A percentile compares a stretch with the other conserved stretches of the same genome.
These are phyloP conservation scores for Hypholoma sublateritium DNA, from an alignment of 768 basidiomycete genomes.

Conservation along the genomic window DNA sequence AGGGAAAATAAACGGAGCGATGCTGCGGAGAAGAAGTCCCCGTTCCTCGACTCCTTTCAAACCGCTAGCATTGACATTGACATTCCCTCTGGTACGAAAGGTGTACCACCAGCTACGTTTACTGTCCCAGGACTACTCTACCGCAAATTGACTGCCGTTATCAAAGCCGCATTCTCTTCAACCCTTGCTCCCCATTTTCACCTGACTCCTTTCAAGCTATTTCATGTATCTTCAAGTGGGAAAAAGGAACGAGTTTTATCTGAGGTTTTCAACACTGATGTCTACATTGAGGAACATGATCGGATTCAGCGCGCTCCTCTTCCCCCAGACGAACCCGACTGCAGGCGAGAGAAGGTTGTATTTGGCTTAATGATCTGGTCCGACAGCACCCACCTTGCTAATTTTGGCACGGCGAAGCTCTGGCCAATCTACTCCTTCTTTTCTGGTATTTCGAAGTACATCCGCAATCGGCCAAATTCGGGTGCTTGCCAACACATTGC, in stretches of 20 bases:
- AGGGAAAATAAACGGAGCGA: conserved; percentile 17
- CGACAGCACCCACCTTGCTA: conserved; percentile 23
- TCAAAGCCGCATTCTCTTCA: conserved; percentile 19
- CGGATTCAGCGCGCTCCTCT: conserved; percentile 9
- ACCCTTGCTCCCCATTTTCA: conserved; percentile 18
- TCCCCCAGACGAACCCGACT: conserved; percentile 3
- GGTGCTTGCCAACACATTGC: conserved; percentile 38
- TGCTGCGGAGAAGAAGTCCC: conserved; percentile 11
- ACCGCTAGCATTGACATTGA: conserved; percentile 15
- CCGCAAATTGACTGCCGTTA: conserved; percentile 18
- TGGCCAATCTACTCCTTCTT: conserved; percentile 43
- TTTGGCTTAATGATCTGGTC: conserved; percentile 27
- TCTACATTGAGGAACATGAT: conserved; percentile 25
- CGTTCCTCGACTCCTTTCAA: conserved; percentile 13
- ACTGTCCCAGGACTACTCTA: conserved; percentile 26
- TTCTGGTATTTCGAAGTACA: conserved; percentile 42
- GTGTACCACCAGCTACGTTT: conserved; percentile 17
- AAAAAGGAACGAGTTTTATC: conserved; percentile 15
- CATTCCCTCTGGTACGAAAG: conserved; percentile 22
- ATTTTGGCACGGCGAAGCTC: conserved; percentile 29
- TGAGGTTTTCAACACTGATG: conserved; percentile 30
- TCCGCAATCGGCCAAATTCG: conserved; percentile 24
- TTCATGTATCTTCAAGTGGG: conserved; percentile 4
- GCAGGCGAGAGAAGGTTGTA: conserved; percentile 22
- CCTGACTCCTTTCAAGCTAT: conserved; percentile 23